Evolutionary conservation across 1,284 basidiomycete species (phyloP).

Genomic region (Heterobasidion occidentale): DNA sequence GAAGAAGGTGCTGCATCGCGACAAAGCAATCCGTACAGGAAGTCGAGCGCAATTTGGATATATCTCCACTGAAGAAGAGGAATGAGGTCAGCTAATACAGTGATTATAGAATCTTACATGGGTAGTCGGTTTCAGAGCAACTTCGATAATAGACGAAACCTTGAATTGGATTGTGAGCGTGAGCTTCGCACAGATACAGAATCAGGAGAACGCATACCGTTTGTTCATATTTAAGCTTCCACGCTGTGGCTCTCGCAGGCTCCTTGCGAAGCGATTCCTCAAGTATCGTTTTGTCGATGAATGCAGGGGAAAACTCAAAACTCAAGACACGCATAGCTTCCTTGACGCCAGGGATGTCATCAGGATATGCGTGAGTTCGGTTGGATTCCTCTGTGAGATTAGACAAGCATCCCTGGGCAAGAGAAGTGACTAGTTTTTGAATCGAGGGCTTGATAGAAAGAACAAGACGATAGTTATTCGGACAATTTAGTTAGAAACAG

Average conservation of each 20-base stretch:
- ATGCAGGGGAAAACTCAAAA: conserved; percentile 35
- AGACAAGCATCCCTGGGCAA: conserved; percentile 61
- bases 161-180: conserved; percentile 21
- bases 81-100: neutral
- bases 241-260: conserved; percentile 30
- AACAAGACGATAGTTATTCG: conserved; percentile 4
- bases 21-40: conserved; percentile 67
- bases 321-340: conserved; percentile 38
- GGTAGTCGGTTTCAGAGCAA: conserved; percentile 60
- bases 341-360: conserved; percentile 37
- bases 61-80: conserved; percentile 74
- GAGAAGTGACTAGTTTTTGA: conserved; percentile 75
- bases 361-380: conserved; percentile 50
- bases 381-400: conserved; percentile 56
- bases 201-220: conserved; percentile 32
- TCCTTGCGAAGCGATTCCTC: conserved; percentile 33
- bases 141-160: conserved; percentile 57
- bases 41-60: conserved; percentile 69
- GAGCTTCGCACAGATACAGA: neutral
- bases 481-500: neutral
- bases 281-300: conserved; percentile 38
- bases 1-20: conserved; percentile 67
- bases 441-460: conserved; percentile 66
- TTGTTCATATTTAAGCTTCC: conserved; percentile 36
- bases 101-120: conserved; percentile 44